A percentile compares a stretch with the other conserved stretches of the same genome.
phyloP scores from a whole-genome alignment of 1,284 basidiomycete species.

The Irpex sp. region DNA sequence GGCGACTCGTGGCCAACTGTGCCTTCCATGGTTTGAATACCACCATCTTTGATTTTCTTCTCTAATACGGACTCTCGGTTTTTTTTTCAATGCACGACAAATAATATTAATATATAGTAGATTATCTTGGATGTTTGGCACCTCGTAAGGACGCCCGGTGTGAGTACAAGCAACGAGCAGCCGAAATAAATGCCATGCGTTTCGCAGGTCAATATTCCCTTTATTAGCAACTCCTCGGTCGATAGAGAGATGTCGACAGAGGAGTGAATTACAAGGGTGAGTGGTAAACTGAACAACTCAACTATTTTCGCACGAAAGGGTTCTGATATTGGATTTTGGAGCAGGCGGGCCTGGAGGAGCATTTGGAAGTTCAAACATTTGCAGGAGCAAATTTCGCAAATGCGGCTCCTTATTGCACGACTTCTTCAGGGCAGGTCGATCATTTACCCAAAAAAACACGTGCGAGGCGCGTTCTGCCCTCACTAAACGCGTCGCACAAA shows the following conservation, averaged over 20 bases:
- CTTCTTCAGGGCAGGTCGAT: slow-evolving; percentile 9
- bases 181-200: slow-evolving; percentile 18
- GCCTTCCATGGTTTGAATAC: too few relatives aligned
- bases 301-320: neutral
- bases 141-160: slow-evolving; percentile 17
- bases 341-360: too few relatives aligned
- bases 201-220: slow-evolving; percentile 13
- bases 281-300: neutral
- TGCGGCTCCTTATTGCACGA: neutral
- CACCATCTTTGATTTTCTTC: neutral
- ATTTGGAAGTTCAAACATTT: too few relatives aligned
- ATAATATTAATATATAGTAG: neutral
- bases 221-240: slow-evolving; percentile 19
- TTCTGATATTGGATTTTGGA: too few relatives aligned
- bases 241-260: slow-evolving; percentile 12
- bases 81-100: too few relatives aligned
- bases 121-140: slow-evolving; percentile 14
- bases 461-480: neutral
- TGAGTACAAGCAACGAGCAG: slow-evolving; percentile 6
- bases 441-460: slow-evolving; percentile 1
- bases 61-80: neutral
- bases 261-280: slow-evolving; percentile 18
- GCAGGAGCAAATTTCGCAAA: neutral
- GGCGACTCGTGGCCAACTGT: too few relatives aligned
- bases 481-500: neutral